A percentile compares a stretch with the other conserved stretches of the same genome.
These are phyloP conservation scores for Clonostachys chloroleuca DNA, from an alignment of 2,329 filamentous ascomycete genomes.

Conservation along the genomic window DNA sequence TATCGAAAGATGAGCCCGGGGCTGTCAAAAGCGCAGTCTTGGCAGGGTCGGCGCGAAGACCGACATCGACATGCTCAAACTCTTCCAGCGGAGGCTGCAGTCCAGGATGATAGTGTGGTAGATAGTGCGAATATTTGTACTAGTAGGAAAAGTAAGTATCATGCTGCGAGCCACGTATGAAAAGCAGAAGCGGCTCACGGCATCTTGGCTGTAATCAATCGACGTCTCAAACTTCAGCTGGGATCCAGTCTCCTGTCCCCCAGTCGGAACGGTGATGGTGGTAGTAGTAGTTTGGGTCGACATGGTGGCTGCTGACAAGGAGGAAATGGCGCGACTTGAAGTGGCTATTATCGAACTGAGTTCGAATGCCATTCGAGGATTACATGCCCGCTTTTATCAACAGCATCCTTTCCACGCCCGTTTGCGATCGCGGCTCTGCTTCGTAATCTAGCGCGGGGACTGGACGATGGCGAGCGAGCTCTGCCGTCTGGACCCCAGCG, in stretches of 20 bases:
- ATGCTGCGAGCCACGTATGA: not conserved
- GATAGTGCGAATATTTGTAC: not conserved
- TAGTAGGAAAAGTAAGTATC: not conserved
- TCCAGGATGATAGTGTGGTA: conserved; percentile 13
- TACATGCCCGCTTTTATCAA: not conserved
- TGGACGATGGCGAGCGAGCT: too few species aligned
- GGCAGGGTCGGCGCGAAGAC: conserved; percentile 58
- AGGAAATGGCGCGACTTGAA: too few species aligned
- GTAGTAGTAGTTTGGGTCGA: not conserved
- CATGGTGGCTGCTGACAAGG: not conserved
- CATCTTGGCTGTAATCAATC: not conserved
- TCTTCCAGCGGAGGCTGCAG: conserved; percentile 1
- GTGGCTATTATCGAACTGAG: not conserved
- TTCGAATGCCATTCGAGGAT: not conserved
- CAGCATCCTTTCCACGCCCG: not conserved
- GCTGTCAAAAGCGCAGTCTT: conserved; percentile 58
- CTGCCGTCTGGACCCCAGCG: too few species aligned
- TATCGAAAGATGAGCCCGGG: conserved; percentile 56
- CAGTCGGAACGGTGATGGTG: not conserved
- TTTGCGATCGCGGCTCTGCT: not conserved
- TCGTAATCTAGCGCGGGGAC: not conserved
- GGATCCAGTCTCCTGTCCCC: not conserved
- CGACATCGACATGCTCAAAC: conserved; percentile 55
- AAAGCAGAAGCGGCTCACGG: not conserved
- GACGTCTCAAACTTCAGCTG: not conserved